phyloP scores from a whole-genome alignment of 495 filamentous ascomycete species.

The Aspergillus asperescens region DNA sequence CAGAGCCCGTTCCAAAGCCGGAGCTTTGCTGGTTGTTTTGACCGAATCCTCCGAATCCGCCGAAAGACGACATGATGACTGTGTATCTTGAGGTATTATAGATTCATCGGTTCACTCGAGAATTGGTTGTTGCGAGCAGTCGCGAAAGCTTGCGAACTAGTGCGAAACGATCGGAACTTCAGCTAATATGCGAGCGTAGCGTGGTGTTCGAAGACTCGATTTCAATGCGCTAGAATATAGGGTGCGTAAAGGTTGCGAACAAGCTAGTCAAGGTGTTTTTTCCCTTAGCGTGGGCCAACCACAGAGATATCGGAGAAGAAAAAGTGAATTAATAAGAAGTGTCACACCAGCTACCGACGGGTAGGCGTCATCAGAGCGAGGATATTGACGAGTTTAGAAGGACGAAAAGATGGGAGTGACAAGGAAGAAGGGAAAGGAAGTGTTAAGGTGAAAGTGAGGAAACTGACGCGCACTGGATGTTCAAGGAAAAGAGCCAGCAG shows the following conservation, averaged over 20 bases:
- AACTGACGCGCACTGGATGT: conserved; percentile 24
- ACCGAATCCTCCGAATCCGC: conserved; percentile 51
- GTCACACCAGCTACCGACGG: conserved; percentile 19
- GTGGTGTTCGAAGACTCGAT: not conserved
- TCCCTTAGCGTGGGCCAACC: not conserved
- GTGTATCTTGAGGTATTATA: conserved; percentile 23
- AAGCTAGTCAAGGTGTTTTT: conserved; percentile 13
- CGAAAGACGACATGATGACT: conserved; percentile 44
- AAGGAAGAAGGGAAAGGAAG: conserved; percentile 18
- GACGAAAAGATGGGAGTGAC: conserved; percentile 19
- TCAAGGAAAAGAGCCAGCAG: conserved; percentile 15
- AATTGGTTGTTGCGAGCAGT: not conserved
- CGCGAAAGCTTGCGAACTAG: not conserved
- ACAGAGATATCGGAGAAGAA: conserved; percentile 2
- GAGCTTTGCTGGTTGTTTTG: conserved; percentile 53
- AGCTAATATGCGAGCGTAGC: not conserved
- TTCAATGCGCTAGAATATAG: conserved; percentile 8
- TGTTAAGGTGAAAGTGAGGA: conserved; percentile 24
- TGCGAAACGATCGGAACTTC: conserved; percentile 2
- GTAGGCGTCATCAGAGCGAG: conserved; percentile 14
- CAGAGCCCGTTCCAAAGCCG: conserved; percentile 43
- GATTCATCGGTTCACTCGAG: conserved; percentile 32
- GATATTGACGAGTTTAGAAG: conserved; percentile 13
- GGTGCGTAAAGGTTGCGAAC: conserved; percentile 14
- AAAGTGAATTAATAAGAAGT: not conserved